Evolutionary conservation across 331 rosid species (phyloP).

Genomic region (Pyracantha coccinea): DNA sequence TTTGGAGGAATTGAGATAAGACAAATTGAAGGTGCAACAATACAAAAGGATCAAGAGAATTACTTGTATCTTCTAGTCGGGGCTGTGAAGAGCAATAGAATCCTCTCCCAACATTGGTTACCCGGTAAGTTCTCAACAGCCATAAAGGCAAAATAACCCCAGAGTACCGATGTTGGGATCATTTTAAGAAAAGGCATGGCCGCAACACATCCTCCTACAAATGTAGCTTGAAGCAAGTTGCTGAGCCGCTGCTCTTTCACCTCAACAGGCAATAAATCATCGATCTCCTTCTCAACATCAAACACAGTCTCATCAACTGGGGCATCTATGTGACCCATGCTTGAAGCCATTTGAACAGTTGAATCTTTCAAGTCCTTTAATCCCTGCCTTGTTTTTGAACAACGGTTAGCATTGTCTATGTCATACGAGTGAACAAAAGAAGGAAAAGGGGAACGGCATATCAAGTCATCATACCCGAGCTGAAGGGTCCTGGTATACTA

Average conservation of each 20-base stretch:
- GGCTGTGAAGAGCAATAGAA: conserved; percentile 53
- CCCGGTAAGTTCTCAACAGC: conserved; percentile 80
- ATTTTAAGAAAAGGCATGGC: conserved; percentile 69
- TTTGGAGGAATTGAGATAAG: neutral
- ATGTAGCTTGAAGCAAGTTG: conserved; percentile 66
- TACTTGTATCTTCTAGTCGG: conserved; percentile 73
- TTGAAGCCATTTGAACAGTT: conserved; percentile 48
- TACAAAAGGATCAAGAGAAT: neutral
- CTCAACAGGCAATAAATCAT: conserved; percentile 64
- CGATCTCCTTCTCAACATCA: conserved; percentile 64
- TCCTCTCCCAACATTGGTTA: conserved; percentile 79
- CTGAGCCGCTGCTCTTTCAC: conserved; percentile 78
- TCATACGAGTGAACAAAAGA: neutral
- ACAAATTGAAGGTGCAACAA: neutral
- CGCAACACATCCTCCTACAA: conserved; percentile 66
- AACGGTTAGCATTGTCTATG: neutral
- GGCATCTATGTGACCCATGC: conserved; percentile 31
- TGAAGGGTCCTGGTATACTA: conserved; percentile 40
- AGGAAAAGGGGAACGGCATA: neutral
- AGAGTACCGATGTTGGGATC: conserved; percentile 74
- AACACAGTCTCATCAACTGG: conserved; percentile 54
- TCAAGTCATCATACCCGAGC: conserved; percentile 31
- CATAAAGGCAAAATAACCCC: conserved; percentile 87
- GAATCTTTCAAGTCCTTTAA: conserved; percentile 54
- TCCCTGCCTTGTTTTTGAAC: conserved; percentile 31